These are phyloP conservation scores for Rhodotorula sp. DNA, from an alignment of 1,284 basidiomycete species.

Conservation along the genomic window DNA sequence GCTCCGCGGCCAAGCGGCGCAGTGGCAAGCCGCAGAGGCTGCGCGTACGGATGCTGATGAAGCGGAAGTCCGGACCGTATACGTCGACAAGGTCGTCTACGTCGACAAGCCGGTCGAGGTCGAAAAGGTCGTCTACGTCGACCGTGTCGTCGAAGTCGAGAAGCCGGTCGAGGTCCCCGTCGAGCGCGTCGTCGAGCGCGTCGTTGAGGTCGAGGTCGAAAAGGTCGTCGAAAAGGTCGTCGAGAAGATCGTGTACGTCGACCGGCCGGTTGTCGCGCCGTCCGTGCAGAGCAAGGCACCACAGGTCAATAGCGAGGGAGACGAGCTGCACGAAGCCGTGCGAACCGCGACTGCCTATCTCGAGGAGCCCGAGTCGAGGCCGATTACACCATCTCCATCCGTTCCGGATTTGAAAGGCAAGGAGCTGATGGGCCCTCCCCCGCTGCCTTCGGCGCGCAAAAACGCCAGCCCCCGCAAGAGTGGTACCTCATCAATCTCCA, in stretches of 20 bases:
- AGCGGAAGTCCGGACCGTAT: conserved; percentile 1
- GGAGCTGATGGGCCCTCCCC: conserved; percentile 31
- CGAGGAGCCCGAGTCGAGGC: conserved; percentile 8
- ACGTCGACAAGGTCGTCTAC: conserved; percentile 29
- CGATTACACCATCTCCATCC: conserved; percentile 3
- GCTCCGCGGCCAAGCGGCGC: conserved; percentile 4
- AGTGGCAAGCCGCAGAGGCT: conserved; percentile 9
- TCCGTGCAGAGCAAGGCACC: not conserved
- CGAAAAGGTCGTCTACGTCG: conserved; percentile 11
- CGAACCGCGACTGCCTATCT: conserved; percentile 31
- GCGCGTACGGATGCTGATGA: conserved; percentile 63
- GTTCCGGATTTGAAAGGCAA: conserved; percentile 14
- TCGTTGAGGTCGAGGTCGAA: conserved; percentile 13
- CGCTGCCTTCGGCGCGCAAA: conserved; percentile 62
- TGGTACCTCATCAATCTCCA: conserved; percentile 15
- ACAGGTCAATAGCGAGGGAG: not conserved
- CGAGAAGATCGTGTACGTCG: conserved; percentile 18
- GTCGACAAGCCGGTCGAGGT: conserved; percentile 10
- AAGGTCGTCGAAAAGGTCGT: conserved; percentile 15
- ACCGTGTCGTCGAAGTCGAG: conserved; percentile 10
- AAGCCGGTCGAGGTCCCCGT: conserved; percentile 14
- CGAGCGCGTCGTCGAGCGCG: conserved; percentile 12
- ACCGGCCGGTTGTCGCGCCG: not conserved
- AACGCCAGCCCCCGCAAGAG: conserved; percentile 51
- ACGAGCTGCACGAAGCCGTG: conserved; percentile 24